These are phyloP conservation scores for Agrocybe chaxingu DNA, from an alignment of 768 basidiomycete species.

Conservation along the genomic window DNA sequence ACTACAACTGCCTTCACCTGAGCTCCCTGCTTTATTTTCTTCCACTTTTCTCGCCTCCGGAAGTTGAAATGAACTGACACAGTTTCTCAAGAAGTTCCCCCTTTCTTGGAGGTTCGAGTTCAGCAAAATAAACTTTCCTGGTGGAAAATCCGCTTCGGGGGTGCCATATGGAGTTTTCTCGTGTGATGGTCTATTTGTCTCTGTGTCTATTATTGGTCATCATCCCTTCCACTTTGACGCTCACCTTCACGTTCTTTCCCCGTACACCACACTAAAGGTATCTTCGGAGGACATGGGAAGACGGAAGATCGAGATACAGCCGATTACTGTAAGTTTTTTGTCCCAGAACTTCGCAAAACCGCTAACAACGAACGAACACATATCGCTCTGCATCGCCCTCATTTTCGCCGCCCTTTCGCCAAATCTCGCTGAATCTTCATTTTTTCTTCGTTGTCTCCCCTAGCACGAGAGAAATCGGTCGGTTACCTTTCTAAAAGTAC, in stretches of 20 bases:
- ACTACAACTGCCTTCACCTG: too few relatives aligned
- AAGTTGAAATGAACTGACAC: too few relatives aligned
- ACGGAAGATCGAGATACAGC: conserved; percentile 75
- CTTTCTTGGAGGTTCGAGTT: too few relatives aligned
- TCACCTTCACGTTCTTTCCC: background rate
- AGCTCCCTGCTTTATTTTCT: too few relatives aligned
- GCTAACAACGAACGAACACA: conserved; percentile 5
- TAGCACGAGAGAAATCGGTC: conserved; percentile 76
- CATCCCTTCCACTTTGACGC: too few relatives aligned
- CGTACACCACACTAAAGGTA: background rate
- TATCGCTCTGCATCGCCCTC: background rate
- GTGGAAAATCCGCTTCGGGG: too few relatives aligned
- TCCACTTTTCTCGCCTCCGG: too few relatives aligned
- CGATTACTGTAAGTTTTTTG: conserved; percentile 56
- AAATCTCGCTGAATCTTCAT: conserved; percentile 2
- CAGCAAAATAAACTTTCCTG: too few relatives aligned
- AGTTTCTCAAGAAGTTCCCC: too few relatives aligned
- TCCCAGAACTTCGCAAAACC: conserved; percentile 4
- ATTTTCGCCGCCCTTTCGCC: background rate
- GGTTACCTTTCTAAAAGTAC: conserved; percentile 73
- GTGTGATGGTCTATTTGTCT: too few relatives aligned
- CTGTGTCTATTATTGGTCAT: too few relatives aligned
- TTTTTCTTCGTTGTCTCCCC: conserved; percentile 10
- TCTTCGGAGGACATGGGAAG: conserved; percentile 45
- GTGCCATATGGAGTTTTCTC: too few relatives aligned